These are phyloP conservation scores for Helenozyma rhizophorensis DNA, from an alignment of 805 yeast species.

Conservation along the genomic window DNA sequence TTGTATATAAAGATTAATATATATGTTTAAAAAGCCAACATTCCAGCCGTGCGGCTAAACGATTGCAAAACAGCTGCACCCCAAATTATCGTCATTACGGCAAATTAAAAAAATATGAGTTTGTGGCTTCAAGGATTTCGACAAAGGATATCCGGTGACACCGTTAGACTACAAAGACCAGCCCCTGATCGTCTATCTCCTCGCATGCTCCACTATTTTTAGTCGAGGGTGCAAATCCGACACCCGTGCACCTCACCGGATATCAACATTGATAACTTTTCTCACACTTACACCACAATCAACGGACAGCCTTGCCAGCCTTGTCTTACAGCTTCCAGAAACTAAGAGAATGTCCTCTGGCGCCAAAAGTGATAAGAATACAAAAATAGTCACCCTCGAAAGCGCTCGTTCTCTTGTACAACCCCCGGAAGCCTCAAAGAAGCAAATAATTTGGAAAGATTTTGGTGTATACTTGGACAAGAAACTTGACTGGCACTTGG, in stretches of 20 bases:
- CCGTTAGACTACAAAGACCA: no score
- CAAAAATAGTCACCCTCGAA: slow-evolving; percentile 14
- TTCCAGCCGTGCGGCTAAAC: background rate
- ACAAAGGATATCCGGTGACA: no score
- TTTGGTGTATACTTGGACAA: slow-evolving; percentile 41
- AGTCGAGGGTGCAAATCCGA: no score
- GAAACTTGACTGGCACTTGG: slow-evolving; percentile 26
- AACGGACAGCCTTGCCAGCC: no score
- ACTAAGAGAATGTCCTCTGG: slow-evolving; percentile 13
- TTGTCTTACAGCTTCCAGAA: no score
- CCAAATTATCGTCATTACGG: background rate
- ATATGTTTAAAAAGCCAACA: background rate
- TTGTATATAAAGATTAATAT: background rate
- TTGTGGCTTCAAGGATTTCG: no score
- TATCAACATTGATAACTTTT: no score
- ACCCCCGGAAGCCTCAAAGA: slow-evolving; percentile 5
- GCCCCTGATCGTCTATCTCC: no score
- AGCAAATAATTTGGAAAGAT: slow-evolving; percentile 38
- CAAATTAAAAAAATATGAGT: no score
- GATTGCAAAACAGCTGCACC: background rate
- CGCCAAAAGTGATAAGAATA: slow-evolving; percentile 5
- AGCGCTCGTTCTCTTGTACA: slow-evolving; percentile 12
- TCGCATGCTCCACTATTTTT: no score
- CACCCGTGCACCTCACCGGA: slow-evolving; percentile 1
- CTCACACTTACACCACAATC: no score